Percentiles rank a stretch among this genome's conserved stretches.
These are phyloP conservation scores for Paraphoma chrysanthemicola DNA, from an alignment of 2,329 filamentous ascomycete genomes.

Conservation along the genomic window DNA sequence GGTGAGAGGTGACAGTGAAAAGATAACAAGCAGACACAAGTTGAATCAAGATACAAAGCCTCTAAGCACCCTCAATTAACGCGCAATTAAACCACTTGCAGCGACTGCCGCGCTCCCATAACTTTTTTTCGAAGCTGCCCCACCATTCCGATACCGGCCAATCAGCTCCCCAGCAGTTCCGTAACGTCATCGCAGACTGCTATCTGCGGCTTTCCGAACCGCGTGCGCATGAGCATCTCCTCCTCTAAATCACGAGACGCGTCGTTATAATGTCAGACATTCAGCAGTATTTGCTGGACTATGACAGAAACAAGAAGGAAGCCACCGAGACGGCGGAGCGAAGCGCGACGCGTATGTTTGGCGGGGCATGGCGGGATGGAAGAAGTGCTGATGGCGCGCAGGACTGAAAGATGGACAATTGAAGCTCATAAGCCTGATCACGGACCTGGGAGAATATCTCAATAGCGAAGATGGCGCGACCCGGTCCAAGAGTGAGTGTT, in stretches of 20 bases:
- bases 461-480: conserved; percentile 69
- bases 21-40: not conserved
- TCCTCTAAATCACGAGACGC: conserved; percentile 10
- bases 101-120: conserved; percentile 4
- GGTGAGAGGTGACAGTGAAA: not conserved
- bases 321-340: conserved; percentile 52
- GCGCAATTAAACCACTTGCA: conserved; percentile 6
- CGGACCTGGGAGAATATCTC: conserved; percentile 70
- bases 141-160: conserved; percentile 27
- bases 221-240: conserved; percentile 7
- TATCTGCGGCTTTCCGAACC: conserved; percentile 16
- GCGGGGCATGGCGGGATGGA: conserved; percentile 16
- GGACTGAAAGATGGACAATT: conserved; percentile 66
- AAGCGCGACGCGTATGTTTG: conserved; percentile 49
- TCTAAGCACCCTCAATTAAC: conserved; percentile 2
- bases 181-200: conserved; percentile 22
- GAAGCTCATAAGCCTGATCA: conserved; percentile 68
- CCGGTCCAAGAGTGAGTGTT: conserved; percentile 62
- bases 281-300: conserved; percentile 59
- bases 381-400: conserved; percentile 39
- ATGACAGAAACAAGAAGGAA: conserved; percentile 56
- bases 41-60: too few species aligned
- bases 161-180: conserved; percentile 22
- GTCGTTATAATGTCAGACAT: conserved; percentile 57
- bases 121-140: conserved; percentile 22